Evolutionary conservation across 2,329 filamentous ascomycete species (phyloP).

Genomic region (Monilinia aucupariae): DNA sequence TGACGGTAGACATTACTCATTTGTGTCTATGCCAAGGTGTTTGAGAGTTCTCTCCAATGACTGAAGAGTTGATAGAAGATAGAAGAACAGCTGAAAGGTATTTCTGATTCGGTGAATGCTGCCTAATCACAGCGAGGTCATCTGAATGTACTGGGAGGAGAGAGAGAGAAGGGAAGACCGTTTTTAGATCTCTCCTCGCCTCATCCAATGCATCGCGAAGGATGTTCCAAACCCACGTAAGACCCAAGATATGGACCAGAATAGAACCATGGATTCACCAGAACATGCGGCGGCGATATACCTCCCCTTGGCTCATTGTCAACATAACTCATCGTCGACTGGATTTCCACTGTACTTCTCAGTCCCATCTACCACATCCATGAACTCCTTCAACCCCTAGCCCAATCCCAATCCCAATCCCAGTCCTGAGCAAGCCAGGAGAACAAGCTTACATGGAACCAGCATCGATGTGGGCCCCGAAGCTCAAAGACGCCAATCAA

Average conservation of each 20-base stretch:
- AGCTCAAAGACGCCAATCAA: slow-evolving; percentile 18
- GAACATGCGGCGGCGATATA: neutral
- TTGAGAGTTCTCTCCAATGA: neutral
- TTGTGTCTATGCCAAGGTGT: slow-evolving; percentile 1
- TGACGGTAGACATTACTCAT: neutral
- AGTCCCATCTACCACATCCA: neutral
- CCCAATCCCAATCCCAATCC: neutral
- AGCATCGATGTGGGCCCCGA: slow-evolving; percentile 13
- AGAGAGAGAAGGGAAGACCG: neutral
- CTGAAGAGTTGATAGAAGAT: too few species aligned
- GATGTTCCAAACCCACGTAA: neutral
- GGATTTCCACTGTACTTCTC: slow-evolving; percentile 3
- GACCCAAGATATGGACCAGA: neutral
- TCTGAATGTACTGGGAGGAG: neutral
- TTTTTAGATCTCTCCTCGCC: neutral
- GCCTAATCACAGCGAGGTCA: neutral
- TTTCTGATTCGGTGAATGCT: neutral
- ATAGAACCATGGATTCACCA: neutral
- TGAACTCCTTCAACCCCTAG: neutral
- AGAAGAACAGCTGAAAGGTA: neutral
- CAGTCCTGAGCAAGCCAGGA: slow-evolving; percentile 5
- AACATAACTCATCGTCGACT: neutral
- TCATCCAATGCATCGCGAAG: neutral
- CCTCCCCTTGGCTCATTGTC: neutral
- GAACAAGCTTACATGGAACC: slow-evolving; percentile 5